Percentiles rank a stretch among this genome's conserved stretches.
phyloP scores from a whole-genome alignment of 257 asterid genomes.

The Solanum appendiculatum region DNA sequence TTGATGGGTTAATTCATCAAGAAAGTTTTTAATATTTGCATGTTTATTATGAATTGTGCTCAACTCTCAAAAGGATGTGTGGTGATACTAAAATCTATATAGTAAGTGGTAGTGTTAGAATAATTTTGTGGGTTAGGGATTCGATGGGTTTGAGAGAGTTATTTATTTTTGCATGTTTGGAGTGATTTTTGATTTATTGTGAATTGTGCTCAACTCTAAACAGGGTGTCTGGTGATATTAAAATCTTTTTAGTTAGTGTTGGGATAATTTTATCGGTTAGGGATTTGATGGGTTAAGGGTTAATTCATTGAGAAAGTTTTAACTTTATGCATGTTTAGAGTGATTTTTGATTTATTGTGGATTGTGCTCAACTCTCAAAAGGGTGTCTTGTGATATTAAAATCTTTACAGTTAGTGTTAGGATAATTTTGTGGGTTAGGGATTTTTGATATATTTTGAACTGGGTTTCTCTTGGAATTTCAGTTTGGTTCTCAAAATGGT shows the following conservation, averaged over 20 bases:
- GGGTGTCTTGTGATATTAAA: constrained; percentile 1
- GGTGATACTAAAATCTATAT: constrained; percentile 3
- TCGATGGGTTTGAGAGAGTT: background rate
- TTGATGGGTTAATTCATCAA: background rate
- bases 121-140: background rate
- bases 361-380: background rate
- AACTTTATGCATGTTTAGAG: background rate
- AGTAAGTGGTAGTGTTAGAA: background rate
- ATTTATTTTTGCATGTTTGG: background rate
- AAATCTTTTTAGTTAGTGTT: background rate
- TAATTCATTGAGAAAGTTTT: background rate
- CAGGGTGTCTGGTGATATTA: background rate
- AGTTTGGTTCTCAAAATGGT: background rate
- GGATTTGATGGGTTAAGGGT: background rate
- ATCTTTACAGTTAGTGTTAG: background rate
- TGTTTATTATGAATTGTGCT: background rate
- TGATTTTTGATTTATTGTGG: background rate
- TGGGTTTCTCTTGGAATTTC: background rate
- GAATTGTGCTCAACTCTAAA: background rate
- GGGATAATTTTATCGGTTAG: background rate
- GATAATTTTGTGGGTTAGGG: background rate
- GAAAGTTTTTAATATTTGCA: background rate
- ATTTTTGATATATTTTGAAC: background rate
- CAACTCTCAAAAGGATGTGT: background rate
- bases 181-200: background rate